Base-by-base conservation (phyloP, 352 stramenopile species). In the Globisporangium heterothallicum region DNA sequence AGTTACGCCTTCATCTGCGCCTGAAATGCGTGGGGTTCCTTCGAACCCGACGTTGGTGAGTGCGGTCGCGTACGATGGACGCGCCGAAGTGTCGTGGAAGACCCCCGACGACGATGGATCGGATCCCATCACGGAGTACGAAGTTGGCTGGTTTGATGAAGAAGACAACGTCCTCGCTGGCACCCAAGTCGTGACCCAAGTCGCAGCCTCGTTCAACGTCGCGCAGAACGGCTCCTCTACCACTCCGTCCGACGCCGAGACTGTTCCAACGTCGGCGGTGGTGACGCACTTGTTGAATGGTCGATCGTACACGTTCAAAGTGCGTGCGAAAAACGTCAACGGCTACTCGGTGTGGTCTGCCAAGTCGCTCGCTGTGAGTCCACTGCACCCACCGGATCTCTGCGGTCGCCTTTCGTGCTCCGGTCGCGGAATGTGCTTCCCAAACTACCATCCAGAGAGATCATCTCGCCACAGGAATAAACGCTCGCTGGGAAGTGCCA, bases 311-410 rank as follows among this genome's bases (percentile, higher is more conserved):
- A 66, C 66, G 6, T 89, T 89, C 58, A 87, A 87, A 52, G 78
- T 87, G 35, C 70, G 75, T 8, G 75, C 78, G 3, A 72, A 70
- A 42, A 89, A 89, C 49, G 36, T 68, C 8, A 78, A 87, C 21
- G 78, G 78, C 18, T 74, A 66, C 42, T 89, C 78, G 8, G 72
- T 76, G 22, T 87, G 74, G 74, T 87, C 76, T 24, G 78, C 78
- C 48, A 86, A 86, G 57, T 89, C 78, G 22, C 63, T 81, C 6
- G 68, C 72, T 5, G 78, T 89, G 60, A 87, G 73, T 51, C 76
- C 76, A 6, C 59, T 89, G 53, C 76, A 88, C 43, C 78, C 78
- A 19, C 70, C 78, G 14, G 76, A 89, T 65, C 49, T 89, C n/a
- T 89, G 78, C 34, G 74, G 64, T 10, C 62, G 72, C 24, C 53